phyloP scores from a whole-genome alignment of 768 basidiomycete species.

The Fistulinella prunicolor region DNA sequence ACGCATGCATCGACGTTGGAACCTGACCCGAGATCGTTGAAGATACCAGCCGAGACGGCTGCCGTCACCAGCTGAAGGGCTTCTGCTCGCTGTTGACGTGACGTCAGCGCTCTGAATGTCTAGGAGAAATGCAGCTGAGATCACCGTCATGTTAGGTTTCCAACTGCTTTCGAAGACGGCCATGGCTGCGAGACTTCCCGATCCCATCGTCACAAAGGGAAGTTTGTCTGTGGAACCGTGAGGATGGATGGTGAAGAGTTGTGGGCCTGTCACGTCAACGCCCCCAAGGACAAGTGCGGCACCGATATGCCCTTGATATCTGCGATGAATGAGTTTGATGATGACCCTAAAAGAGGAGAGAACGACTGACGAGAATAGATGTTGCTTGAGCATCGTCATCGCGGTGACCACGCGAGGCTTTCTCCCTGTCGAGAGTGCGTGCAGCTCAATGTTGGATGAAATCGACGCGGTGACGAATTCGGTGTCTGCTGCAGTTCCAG shows the following conservation, averaged over 20 bases:
- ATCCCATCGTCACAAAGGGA: constrained; percentile 99
- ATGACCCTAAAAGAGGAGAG: not conserved
- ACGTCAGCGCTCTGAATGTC: constrained; percentile 1
- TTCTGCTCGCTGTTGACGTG: constrained; percentile 57
- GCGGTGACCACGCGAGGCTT: constrained; percentile 95
- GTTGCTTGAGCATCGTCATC: constrained; percentile 98
- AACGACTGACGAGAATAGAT: constrained; percentile 73
- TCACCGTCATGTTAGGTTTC: constrained; percentile 77
- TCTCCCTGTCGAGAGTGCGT: constrained; percentile 84
- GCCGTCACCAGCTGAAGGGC: constrained; percentile 81
- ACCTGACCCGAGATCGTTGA: constrained; percentile 98
- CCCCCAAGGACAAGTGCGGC: constrained; percentile 96
- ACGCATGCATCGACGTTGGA: constrained; percentile 98
- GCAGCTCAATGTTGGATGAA: constrained; percentile 93
- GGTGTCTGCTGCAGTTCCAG: constrained; percentile 98
- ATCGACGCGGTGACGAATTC: constrained; percentile 94
- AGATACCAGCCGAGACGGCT: constrained; percentile 94
- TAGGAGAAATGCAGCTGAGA: constrained; percentile 18
- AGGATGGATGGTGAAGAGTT: constrained; percentile 93
- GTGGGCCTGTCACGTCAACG: constrained; percentile 90
- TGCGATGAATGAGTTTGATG: constrained; percentile 26
- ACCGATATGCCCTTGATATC: constrained; percentile 91
- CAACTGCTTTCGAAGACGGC: constrained; percentile 91
- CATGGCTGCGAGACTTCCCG: constrained; percentile 96
- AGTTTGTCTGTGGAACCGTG: constrained; percentile 99